Base-by-base conservation (phyloP, 1,284 basidiomycete genomes). In the Microbotryum intermedium region DNA sequence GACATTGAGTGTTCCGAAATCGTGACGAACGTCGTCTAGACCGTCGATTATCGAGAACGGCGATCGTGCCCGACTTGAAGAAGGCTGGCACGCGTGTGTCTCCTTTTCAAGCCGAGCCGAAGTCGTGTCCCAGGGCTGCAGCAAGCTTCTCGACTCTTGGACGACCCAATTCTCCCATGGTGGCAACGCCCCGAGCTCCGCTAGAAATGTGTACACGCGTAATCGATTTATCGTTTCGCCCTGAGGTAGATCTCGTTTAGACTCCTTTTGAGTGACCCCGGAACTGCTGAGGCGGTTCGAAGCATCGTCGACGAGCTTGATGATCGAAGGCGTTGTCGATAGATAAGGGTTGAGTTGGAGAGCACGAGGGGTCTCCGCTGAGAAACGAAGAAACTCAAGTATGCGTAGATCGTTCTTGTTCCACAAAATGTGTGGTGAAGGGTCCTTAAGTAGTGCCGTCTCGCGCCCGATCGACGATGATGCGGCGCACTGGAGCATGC, bases 1-100 rank as follows among this genome's bases (percentile, higher is more conserved):
- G 1, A 92, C 90, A 0, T 84, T 84, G 58, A 87, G 74, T 61
- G 84, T 70, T 13, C 87, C 88, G 73, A 91, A 97, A 75, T 97
- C 94, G 70, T 89, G 83, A 6, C 92, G 85, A 2, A 90, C 73
- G 53, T 57, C 10, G 20, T 13, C 23, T 28, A 30, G 16, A 16
- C 23, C 26, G n/a, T 50, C 25, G 29, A 39, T 52, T 42, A 30
- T 48, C 9, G 25, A 46, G 50, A 47, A 30, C 28, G 30, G 29
- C 34, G 6, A 3, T 39, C 8, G 46, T 6, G 34, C 16, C 18
- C 21, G 10, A 13, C 23, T 6, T 20, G n/a, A 11, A 28, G 44
- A n/a, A 48, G 9, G 48, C 63, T 39, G 69, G 66, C 30, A 64
- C 61, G 3, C 62, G 62, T 46, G 34, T 39, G n/a, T 57, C 13